A percentile compares a stretch with the other conserved stretches of the same genome.
Evolutionary conservation across 169 alveolate species (phyloP).

Genomic region (Eimeria falciformis): DNA sequence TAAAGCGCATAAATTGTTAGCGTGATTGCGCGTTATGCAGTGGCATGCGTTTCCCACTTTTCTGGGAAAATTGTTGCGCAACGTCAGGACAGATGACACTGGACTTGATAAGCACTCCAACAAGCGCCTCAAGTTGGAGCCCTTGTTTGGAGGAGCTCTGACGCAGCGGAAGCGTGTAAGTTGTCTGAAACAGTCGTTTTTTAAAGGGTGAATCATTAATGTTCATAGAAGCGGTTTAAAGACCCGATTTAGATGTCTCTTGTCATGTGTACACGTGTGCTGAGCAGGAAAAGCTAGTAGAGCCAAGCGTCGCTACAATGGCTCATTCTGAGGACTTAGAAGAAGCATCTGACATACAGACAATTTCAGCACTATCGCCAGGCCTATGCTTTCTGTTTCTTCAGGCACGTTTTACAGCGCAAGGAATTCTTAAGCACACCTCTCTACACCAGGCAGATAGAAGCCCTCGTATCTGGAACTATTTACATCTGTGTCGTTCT

Average conservation of each 20-base stretch:
- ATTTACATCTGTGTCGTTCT: background rate
- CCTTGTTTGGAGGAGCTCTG: background rate
- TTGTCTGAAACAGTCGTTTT: background rate
- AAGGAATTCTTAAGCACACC: background rate
- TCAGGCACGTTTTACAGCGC: no score
- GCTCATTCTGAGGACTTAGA: no score
- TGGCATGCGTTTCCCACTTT: no score
- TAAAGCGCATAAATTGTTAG: no score
- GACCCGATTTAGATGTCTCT: background rate
- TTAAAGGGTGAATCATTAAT: background rate
- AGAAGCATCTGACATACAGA: background rate
- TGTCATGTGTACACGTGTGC: background rate
- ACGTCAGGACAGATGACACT: background rate
- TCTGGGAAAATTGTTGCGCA: no score
- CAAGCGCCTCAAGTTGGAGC: background rate
- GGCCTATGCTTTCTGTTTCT: slow-evolving; percentile 19
- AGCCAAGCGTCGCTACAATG: no score
- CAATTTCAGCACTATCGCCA: background rate
- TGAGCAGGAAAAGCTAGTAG: background rate
- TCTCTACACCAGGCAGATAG: background rate
- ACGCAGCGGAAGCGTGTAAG: slow-evolving; percentile 1
- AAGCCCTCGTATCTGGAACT: background rate
- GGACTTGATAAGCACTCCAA: background rate
- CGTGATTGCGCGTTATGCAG: no score
- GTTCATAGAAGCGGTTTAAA: background rate